phyloP scores from a whole-genome alignment of 2,329 filamentous ascomycete genomes.

The Leptographium lundbergii region DNA sequence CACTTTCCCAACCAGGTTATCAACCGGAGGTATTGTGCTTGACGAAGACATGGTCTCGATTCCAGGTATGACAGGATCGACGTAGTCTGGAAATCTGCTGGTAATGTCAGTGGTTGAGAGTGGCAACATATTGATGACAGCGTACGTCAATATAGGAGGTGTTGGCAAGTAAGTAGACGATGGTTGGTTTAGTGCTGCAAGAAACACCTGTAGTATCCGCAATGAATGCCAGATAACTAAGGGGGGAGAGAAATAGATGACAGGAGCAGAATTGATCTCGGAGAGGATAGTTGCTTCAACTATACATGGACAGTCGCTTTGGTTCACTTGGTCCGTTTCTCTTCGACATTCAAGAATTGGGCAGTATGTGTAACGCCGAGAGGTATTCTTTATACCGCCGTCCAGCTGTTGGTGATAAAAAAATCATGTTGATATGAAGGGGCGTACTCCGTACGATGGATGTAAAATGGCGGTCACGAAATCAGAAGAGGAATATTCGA shows the following conservation, averaged over 20 bases:
- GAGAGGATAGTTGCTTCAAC: no score
- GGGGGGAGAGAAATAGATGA: background rate
- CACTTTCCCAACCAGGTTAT: constrained; percentile 18
- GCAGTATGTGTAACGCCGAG: no score
- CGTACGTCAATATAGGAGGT: background rate
- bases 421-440: background rate
- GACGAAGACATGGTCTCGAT: constrained; percentile 18
- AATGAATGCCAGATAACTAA: background rate
- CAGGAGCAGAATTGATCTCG: no score
- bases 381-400: background rate
- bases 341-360: no score
- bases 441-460: background rate
- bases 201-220: background rate
- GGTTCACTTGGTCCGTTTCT: no score
- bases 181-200: background rate
- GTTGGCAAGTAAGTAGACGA: background rate
- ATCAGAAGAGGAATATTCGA: background rate
- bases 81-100: constrained; percentile 22
- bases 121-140: constrained; percentile 15
- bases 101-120: constrained; percentile 20
- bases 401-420: background rate
- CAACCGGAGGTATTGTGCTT: constrained; percentile 9
- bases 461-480: background rate
- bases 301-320: no score
- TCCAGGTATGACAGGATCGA: constrained; percentile 19